A percentile compares a stretch with the other conserved stretches of the same genome.
phyloP scores from a whole-genome alignment of 352 stramenopile species.

The Pythium chondricola region DNA sequence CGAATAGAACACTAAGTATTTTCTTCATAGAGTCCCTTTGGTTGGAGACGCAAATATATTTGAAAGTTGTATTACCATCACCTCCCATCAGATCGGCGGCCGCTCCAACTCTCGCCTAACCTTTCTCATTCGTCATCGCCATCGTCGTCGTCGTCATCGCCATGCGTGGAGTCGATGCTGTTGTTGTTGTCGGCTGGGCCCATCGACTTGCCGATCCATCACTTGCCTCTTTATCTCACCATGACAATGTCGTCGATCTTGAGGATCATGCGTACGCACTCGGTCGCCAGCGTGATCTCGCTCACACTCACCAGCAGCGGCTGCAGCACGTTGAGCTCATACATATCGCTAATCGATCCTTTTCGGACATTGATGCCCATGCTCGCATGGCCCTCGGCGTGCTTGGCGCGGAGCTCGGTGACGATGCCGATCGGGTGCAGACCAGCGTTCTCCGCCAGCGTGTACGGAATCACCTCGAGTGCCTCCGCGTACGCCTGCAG shows the following conservation, averaged over 20 bases:
- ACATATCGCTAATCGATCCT: conserved; percentile 98
- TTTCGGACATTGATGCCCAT: conserved; percentile 97
- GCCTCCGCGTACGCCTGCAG: conserved; percentile 96
- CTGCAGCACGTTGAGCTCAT: conserved; percentile 97
- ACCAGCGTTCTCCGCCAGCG: conserved; percentile 98
- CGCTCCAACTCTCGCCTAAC: neutral
- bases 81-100: neutral
- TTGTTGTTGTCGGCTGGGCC: neutral
- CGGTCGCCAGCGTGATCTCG: conserved; percentile 96
- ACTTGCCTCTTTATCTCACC: conserved; percentile 91
- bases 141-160: too few species aligned
- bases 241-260: conserved; percentile 99
- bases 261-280: conserved; percentile 99
- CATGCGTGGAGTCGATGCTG: too few species aligned
- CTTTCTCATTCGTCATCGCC: too few species aligned
- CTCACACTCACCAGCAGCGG: conserved; percentile 97
- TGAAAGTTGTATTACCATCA: too few species aligned
- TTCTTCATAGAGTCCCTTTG: neutral
- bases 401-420: conserved; percentile 93
- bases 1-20: too few species aligned
- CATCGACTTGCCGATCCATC: conserved; percentile 3
- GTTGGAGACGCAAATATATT: conserved; percentile 9
- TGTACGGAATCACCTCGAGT: conserved; percentile 98
- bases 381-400: conserved; percentile 89
- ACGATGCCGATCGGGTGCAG: conserved; percentile 99